Percentiles rank a stretch among this genome's conserved stretches.
These are phyloP conservation scores for Podospora pseudoanserina DNA, from an alignment of 495 filamentous ascomycete species.

Conservation along the genomic window DNA sequence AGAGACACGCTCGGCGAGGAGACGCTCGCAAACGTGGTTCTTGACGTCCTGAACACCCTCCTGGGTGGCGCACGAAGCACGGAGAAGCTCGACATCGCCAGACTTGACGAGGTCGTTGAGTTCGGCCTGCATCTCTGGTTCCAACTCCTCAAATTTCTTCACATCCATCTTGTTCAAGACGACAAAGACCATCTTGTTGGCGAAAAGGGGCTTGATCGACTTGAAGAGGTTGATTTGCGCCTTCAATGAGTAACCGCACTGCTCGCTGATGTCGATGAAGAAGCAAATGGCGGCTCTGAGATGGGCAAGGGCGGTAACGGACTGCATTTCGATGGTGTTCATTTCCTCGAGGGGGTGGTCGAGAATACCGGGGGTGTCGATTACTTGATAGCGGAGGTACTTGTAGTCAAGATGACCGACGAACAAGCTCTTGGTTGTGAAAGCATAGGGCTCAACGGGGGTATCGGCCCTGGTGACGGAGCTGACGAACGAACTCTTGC, in stretches of 20 bases:
- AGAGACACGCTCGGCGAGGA: slow-evolving; percentile 86
- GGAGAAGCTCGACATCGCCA: slow-evolving; percentile 83
- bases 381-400: slow-evolving; percentile 62
- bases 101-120: slow-evolving; percentile 77
- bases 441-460: slow-evolving; percentile 96
- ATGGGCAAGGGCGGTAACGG: slow-evolving; percentile 95
- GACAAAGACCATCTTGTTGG: slow-evolving; percentile 94
- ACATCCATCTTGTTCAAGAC: slow-evolving; percentile 99
- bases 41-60: slow-evolving; percentile 93
- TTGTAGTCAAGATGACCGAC: slow-evolving; percentile 99
- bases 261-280: slow-evolving; percentile 95
- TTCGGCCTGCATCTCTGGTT: slow-evolving; percentile 70
- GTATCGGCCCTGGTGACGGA: slow-evolving; percentile 93
- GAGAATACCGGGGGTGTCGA: slow-evolving; percentile 71
- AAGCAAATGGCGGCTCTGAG: slow-evolving; percentile 90
- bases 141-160: slow-evolving; percentile 80
- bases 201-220: slow-evolving; percentile 92
- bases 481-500: slow-evolving; percentile 91
- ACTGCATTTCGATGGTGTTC: slow-evolving; percentile 99
- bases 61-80: slow-evolving; percentile 89
- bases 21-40: slow-evolving; percentile 87
- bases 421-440: slow-evolving; percentile 96
- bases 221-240: slow-evolving; percentile 91
- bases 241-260: slow-evolving; percentile 90
- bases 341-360: slow-evolving; percentile 98